Conservation (phyloP, 306 rosid genomes). For the Quercus ilex region DNA sequence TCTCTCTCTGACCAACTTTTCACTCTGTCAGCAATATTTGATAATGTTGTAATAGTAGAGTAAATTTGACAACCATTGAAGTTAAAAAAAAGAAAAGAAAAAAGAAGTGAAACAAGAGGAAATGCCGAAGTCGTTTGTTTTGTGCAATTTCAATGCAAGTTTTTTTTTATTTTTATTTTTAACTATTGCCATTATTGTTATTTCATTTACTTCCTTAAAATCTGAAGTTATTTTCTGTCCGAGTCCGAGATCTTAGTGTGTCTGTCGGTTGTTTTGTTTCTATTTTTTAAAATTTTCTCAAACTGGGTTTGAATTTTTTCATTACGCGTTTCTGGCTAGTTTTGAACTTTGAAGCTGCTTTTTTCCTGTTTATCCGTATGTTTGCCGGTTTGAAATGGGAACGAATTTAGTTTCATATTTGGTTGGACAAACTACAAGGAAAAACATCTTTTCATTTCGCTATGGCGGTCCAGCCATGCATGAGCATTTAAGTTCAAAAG, state of each 20-base stretch:
- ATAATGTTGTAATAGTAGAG: constrained; percentile 18
- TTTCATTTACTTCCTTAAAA: constrained; percentile 8
- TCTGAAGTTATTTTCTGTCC: constrained; percentile 2
- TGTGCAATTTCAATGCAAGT: constrained; percentile 21
- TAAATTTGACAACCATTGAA: constrained; percentile 30
- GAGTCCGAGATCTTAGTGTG: constrained; percentile 23
- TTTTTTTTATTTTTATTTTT: background rate
- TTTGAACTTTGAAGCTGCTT: constrained; percentile 51
- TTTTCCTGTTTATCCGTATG: constrained; percentile 47
- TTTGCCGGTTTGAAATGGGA: constrained; percentile 44
- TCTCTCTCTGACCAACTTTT: constrained; percentile 14
- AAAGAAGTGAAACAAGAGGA: constrained; percentile 14
- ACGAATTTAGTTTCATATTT: constrained; percentile 24
- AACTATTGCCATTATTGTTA: constrained; percentile 6
- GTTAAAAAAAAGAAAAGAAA: background rate
- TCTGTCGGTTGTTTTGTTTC: constrained; percentile 7
- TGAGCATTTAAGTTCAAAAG: constrained; percentile 39
- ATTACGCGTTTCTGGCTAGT: constrained; percentile 29
- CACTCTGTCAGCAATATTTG: constrained; percentile 13
- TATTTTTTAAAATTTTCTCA: constrained; percentile 6
- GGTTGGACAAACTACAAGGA: constrained; percentile 19
- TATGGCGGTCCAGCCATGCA: constrained; percentile 46
- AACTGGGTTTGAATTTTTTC: constrained; percentile 25
- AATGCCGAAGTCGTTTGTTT: constrained; percentile 25
- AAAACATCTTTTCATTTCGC: background rate